Conservation (phyloP, 495 filamentous ascomycete genomes). For the Neurospora sp. region DNA sequence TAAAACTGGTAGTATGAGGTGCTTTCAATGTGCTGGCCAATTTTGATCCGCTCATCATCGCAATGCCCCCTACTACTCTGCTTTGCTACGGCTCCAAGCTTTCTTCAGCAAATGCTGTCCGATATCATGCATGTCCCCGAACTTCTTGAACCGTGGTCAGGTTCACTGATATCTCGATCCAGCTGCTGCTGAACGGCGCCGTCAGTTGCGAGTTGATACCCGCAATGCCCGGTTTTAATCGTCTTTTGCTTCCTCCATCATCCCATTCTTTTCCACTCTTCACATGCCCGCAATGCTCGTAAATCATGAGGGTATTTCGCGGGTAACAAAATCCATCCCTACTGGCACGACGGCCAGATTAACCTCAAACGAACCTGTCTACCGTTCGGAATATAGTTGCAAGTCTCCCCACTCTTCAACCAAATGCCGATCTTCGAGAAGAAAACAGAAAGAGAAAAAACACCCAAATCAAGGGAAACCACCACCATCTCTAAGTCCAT, state of each 20-base stretch:
- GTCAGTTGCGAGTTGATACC: neutral
- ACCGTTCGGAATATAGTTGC: neutral
- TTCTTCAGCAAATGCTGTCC: neutral
- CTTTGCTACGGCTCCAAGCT: neutral
- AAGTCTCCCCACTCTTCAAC: neutral
- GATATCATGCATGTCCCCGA: neutral
- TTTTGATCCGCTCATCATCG: neutral
- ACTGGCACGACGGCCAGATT: neutral
- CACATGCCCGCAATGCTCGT: neutral
- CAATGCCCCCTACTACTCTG: neutral
- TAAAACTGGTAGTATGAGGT: neutral
- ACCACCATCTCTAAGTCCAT: neutral
- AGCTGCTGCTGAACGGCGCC: neutral
- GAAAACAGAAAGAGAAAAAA: neutral
- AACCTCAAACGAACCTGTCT: neutral
- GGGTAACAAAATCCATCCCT: neutral
- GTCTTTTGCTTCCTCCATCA: neutral
- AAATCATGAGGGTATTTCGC: conserved; percentile 3
- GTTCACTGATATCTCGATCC: neutral
- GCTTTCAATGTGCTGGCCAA: neutral
- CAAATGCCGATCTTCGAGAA: neutral
- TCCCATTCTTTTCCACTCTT: neutral
- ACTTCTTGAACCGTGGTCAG: neutral
- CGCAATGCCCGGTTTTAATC: neutral
- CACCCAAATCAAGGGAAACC: neutral